A percentile compares a stretch with the other conserved stretches of the same genome.
Evolutionary conservation across 352 stramenopile genomes (phyloP).

Genomic region (Phytophthora rubi): DNA sequence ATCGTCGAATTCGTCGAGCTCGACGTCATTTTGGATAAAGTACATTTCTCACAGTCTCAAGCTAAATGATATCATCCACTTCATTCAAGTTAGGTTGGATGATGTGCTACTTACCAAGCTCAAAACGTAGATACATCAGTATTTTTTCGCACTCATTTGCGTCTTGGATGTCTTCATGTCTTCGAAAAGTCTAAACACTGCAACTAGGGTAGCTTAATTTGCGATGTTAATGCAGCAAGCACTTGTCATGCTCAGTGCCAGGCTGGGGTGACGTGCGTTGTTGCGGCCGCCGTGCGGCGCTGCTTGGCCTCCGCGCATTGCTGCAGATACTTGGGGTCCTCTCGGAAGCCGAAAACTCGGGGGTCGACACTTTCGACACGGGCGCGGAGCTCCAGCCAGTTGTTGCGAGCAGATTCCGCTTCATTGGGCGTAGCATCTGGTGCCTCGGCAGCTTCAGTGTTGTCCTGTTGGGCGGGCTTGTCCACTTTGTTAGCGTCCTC

Average conservation of each 20-base stretch:
- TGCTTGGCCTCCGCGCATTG: conserved; percentile 32
- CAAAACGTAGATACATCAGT: conserved; percentile 12
- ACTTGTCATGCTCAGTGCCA: conserved; percentile 22
- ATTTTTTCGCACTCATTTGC: neutral
- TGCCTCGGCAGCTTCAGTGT: neutral
- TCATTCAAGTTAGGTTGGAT: neutral
- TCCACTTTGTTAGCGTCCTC: too few relatives aligned
- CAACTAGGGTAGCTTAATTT: too few relatives aligned
- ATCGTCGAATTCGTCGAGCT: conserved; percentile 23
- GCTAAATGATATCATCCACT: neutral
- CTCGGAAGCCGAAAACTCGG: conserved; percentile 28
- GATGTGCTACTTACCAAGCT: conserved; percentile 6
- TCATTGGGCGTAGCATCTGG: neutral
- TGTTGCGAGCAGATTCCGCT: conserved; percentile 13
- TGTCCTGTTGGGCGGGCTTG: neutral
- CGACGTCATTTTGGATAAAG: conserved; percentile 20
- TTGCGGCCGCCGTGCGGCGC: conserved; percentile 22
- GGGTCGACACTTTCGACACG: conserved; percentile 33
- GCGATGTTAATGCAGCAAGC: too few relatives aligned
- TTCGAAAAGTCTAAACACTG: neutral
- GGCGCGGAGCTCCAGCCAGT: conserved; percentile 29
- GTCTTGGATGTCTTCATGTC: neutral
- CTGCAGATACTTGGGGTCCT: conserved; percentile 34
- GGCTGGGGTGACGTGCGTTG: conserved; percentile 14
- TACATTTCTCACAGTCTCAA: neutral